Evolutionary conservation across 768 basidiomycete genomes (phyloP), one percentile per base, ranked within the genome.

Genomic region (Boletus reticuloceps): DNA sequence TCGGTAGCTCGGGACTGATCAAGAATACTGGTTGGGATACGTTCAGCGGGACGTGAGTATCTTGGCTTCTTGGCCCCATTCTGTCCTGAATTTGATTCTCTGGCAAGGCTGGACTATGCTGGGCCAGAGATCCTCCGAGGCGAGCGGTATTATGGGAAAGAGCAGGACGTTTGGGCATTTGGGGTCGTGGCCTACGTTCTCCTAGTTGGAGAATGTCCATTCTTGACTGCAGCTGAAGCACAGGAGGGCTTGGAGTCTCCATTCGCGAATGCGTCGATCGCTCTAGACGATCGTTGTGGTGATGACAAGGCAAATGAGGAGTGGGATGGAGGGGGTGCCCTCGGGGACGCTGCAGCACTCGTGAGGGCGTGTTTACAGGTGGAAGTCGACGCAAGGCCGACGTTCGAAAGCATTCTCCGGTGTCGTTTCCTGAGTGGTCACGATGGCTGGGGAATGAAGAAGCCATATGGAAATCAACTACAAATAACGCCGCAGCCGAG

Each of bases 81-180:
- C 37, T 46, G 45, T 41, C 48, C 38, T 65, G 46, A 60, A 59
- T 51, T 17, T 39, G 39, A 51, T 32, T 56, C 31, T 50, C 40
- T 42, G 47, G 54, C 50, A 49, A 93, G 91, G 17, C 75, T 94
- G 62, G 94, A 96, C 70, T 98, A 98, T 68, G 96, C 96, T 16
- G 92, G 91, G 10, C 97, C 96, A 38, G 96, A 99, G 71, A 98
- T 99, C 53, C 74, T 99, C 31, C 86, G 93, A 17, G 96, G 96
- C 4, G 94, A 97, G 68, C 83, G 91, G 47, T 99, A 99, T 70
- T 82, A 89, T 59, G 97, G 96, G 36, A 95, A 94, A 67, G 94
- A 96, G 68, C 95, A 98, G 72, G 96, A 99, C 63, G 90, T 98
- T 4, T 99, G 96, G 95, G 96, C 96, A 0, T 91, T 96, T 56